Evolutionary conservation across 1,284 basidiomycete species (phyloP), one percentile per base, ranked within the genome.

Genomic region (Ustilago esculenta): DNA sequence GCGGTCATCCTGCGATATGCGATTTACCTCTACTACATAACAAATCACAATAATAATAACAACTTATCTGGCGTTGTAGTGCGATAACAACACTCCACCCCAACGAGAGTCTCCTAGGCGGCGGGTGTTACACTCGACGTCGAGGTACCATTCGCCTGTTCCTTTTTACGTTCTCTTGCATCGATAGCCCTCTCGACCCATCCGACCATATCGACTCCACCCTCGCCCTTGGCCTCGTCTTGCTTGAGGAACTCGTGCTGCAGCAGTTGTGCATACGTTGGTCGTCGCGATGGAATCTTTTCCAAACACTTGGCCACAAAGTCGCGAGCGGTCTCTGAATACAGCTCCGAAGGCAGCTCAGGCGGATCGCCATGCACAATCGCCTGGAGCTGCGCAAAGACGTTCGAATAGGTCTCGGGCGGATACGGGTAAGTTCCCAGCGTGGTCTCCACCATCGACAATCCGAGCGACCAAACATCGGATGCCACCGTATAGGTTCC

Each of bases 391-490:
- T 98, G 94, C 2, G 94, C 91, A 82, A 98, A 96, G 2, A 98
- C 94, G 81, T 98, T 98, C 52, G 89, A 88, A 82, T 96, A 98
- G 4, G 94, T 95, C 84, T 98, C 94, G n/a, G 94, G 94, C 24
- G 95, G 95, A 81, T 97, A 98, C 1, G 95, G 96, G 83, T 98
- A 98, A 71, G 88, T 87, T 18, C 96, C 94, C 73, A 92, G 84
- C 40, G 92, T 90, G 63, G 96, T 90, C 83, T 98, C 95, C 76
- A 98, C 92, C 82, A 98, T 90, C 4, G 91, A 90, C 30, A 98
- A 85, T 4, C 95, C 95, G n/a, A 98, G 88, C 10, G 94, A 96
- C 95, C 95, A 98, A 5, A 98, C 92, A 79, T 98, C 95, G 4
- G 94, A 96, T 2, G 94, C 92, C 40, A 98, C 94, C 10, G 93